Evolutionary conservation across 2,329 filamentous ascomycete species (phyloP), one percentile per base, ranked within the genome.

Genomic region (Fusarium mundagurra): DNA sequence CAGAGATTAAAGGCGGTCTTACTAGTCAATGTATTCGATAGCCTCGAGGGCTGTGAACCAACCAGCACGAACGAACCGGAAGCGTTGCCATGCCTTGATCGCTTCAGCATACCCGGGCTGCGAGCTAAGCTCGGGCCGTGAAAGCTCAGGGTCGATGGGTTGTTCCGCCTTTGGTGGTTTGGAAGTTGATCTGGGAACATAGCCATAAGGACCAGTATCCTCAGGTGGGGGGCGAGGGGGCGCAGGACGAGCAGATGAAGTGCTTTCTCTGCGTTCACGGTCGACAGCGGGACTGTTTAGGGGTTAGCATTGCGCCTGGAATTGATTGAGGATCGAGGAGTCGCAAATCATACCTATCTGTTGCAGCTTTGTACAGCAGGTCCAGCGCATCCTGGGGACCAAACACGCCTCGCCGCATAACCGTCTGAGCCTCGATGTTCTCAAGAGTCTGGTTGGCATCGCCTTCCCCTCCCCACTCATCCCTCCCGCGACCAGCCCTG

Each of bases 31-130:
- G 80, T 98, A 98, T 48, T 92, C 92, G 82, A 98, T 95, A 29
- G 94, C 96, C 83, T 99, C 96, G 74, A 93, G 91, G 1, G 96
- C 93, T 0, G 95, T 97, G 81, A 99, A 96, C 96, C 96, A 98
- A 16, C 96, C 96, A 14, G 95, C 95, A 61, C 95, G 92, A n/a
- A 98, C 96, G 80, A 98, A 98, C 48, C 95, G 92, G 81, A 98
- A 95, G 72, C 94, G 88, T 5, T 92, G 91, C 96, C 96, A 99
- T n/a, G 94, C 93, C 78, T 91, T 92, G 68, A 98, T 84, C 1
- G 95, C 95, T 66, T 93, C 90, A 47, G 88, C 84, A 76, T 92
- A 92, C 58, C 91, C 87, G 36, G 87, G 85, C 71, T 90, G 86
- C 57, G 84, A 75, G 71, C 86, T 82, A 71, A 86, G 77, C 65